A percentile compares a stretch with the other conserved stretches of the same genome.
phyloP scores from a whole-genome alignment of 129 eudicot genomes.

The Lactuca sativa region DNA sequence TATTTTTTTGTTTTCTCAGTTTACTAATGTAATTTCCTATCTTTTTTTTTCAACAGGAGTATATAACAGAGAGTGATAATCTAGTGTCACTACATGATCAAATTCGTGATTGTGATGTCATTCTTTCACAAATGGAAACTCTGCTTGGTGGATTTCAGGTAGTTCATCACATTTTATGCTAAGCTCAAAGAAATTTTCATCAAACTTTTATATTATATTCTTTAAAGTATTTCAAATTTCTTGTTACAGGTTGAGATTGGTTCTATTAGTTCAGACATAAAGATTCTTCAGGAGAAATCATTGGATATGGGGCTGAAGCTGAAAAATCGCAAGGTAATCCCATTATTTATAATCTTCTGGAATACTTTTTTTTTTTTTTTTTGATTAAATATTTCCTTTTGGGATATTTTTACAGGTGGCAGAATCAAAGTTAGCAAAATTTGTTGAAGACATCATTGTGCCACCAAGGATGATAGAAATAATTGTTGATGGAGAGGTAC shows the following conservation, averaged over 20 bases:
- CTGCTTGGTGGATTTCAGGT: slow-evolving; percentile 98
- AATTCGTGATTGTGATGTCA: slow-evolving; percentile 90
- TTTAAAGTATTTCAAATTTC: slow-evolving; percentile 3
- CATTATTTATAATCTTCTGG: slow-evolving; percentile 11
- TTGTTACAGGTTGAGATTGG: slow-evolving; percentile 83
- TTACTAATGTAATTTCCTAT: background rate
- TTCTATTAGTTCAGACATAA: slow-evolving; percentile 95
- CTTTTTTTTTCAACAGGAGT: slow-evolving; percentile 60
- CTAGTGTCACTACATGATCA: slow-evolving; percentile 95
- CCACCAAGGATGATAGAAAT: slow-evolving; percentile 98
- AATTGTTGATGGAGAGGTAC: slow-evolving; percentile 96
- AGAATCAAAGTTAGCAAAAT: slow-evolving; percentile 89
- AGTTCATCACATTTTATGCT: slow-evolving; percentile 16
- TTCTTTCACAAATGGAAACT: slow-evolving; percentile 93
- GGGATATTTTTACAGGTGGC: slow-evolving; percentile 65
- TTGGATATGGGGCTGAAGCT: slow-evolving; percentile 98
- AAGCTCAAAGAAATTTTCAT: background rate
- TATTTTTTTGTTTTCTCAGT: slow-evolving; percentile 12
- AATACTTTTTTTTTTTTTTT: slow-evolving; percentile 2
- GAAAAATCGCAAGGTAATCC: slow-evolving; percentile 89
- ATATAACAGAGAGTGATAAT: slow-evolving; percentile 96
- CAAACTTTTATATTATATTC: slow-evolving; percentile 8
- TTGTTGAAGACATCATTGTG: slow-evolving; percentile 97
- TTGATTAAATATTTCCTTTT: slow-evolving; percentile 4
- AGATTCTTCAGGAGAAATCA: slow-evolving; percentile 95